Evolutionary conservation across 768 basidiomycete genomes (phyloP), one percentile per base, ranked within the genome.

Genomic region (Pisolithus marmoratus): DNA sequence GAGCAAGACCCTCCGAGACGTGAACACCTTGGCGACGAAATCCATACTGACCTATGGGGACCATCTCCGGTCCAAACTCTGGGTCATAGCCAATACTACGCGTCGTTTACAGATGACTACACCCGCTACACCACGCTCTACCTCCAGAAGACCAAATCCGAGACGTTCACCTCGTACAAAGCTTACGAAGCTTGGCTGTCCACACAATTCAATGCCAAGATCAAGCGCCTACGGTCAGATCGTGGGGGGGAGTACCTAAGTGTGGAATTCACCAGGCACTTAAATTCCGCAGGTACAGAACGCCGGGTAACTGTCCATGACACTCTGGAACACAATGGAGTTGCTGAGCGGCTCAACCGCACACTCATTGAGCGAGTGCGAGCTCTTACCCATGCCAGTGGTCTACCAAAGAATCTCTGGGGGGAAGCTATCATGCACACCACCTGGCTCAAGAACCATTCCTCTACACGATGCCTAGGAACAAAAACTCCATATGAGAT

Each of bases 11-110:
- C 7, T 4, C 23, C 20, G 6, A 11, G 19, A 8, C 11, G n/a
- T 8, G 38, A 34, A 26, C 23, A 31, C 7, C 43, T 59, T 17
- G 50, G 54, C 2, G 50, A 60, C 2, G 27, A 56, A 14, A 29
- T 60, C 8, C 27, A 74, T 54, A 55, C 62, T 4, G 74, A 79
- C 56, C 46, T 77, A 4, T 79, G 77, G 74, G 76, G 78, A 14
- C 76, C 73, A 4, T 63, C 76, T 1, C 64, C 60, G 2, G 58
- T 70, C 1, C 42, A 50, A 8, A 68, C 64, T 1, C 47, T 59
- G 2, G 60, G 64, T 3, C 54, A 59, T 5, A 51, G 47, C 8
- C 23, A 6, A 1, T 60, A 52, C 31, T 60, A 58, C 22, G 38
- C 24, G 2, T 54, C 27, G 0, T 62, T 60, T n/a, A 60, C 40